Evolutionary conservation across 192 early-diverging fungal species (phyloP).

Genomic region (Obelidium mucronatum): DNA sequence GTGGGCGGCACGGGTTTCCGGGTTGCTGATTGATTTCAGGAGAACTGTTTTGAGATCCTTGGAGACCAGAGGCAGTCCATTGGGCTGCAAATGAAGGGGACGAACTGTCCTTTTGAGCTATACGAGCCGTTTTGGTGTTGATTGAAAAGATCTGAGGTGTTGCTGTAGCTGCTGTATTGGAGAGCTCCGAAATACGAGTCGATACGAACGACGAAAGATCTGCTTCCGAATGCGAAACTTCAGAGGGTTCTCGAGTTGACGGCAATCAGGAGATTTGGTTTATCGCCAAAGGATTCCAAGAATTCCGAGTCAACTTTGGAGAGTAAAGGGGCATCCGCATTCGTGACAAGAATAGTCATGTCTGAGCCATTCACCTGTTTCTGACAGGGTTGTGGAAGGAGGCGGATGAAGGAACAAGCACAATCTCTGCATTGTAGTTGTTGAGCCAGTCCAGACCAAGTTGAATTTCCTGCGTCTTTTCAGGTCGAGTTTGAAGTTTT

Average conservation of each 20-base stretch:
- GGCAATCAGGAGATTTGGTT: slow-evolving; percentile 43
- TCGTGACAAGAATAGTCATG: slow-evolving; percentile 46
- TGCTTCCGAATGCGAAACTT: background rate
- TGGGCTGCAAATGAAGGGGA: background rate
- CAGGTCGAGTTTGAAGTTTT: background rate
- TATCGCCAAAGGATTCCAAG: slow-evolving; percentile 37
- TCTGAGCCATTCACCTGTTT: too few species aligned
- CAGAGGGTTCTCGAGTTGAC: slow-evolving; percentile 30
- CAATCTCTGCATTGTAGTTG: slow-evolving; percentile 8
- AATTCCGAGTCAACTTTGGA: slow-evolving; percentile 31
- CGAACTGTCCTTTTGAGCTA: background rate
- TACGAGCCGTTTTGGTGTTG: slow-evolving; percentile 2
- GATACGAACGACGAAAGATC: background rate
- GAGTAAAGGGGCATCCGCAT: slow-evolving; percentile 21
- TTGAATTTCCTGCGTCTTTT: background rate
- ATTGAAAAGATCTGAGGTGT: slow-evolving; percentile 27
- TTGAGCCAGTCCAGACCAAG: slow-evolving; percentile 23
- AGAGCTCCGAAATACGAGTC: slow-evolving; percentile 25
- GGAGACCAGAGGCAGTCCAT: slow-evolving; percentile 29
- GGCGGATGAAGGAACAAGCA: background rate
- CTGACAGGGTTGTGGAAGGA: slow-evolving; percentile 26
- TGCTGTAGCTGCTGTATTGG: slow-evolving; percentile 1
- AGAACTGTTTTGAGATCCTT: slow-evolving; percentile 32
- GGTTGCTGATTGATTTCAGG: slow-evolving; percentile 18
- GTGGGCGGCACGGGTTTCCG: slow-evolving; percentile 2